Base-by-base conservation (phyloP, 2,329 filamentous ascomycete genomes). In the Monilinia laxa region DNA sequence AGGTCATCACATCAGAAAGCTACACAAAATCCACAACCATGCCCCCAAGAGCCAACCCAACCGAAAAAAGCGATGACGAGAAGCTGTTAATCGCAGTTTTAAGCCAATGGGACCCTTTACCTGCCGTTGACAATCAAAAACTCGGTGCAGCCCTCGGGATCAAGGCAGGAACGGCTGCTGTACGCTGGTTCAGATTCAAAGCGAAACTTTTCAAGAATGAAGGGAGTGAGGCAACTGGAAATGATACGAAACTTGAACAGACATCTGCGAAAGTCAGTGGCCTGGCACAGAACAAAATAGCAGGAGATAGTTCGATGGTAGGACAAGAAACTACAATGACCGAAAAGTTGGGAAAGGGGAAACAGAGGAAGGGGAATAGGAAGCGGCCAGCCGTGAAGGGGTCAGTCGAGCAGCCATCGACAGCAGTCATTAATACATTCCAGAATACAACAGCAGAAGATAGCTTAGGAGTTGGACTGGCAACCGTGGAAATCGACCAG, bases 101-200 rank as follows among this genome's bases (percentile, higher is more conserved):
- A 14, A 62, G n/a, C 2, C 58, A 25, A 6, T 62, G 31, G 58
- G 4, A 62, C 25, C 45, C 58, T 25, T n/a, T 51, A 11, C 45
- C 45, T 6, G 4, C 45, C 1, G 10, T 62, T 28, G 31, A 62
- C 10, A 20, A 62, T 5, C n/a, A 12, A 0, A 62, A 20, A 51
- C n/a, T 51, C 0, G 45, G 45, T 16, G 31, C 14, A 20, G 4
- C 23, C 12, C 58, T 62, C 2, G 45, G 45, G 23, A 25, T 51
- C 4, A 40, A 20, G 16, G 4, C 45, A 5, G 58, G n/a, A 52
- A 25, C 45, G 5, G 45, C 45, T 7, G 1, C 1, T 20, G 28
- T 51, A 18, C 58, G 58, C 10, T 62, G 45, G 58, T 11, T 16
- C 35, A 47, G 45, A 62, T 38, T 51, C 47, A 62, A 51, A 25